Evolutionary conservation across 108 stramenopile species (phyloP).

Genomic region (Skeletonema menzelii): DNA sequence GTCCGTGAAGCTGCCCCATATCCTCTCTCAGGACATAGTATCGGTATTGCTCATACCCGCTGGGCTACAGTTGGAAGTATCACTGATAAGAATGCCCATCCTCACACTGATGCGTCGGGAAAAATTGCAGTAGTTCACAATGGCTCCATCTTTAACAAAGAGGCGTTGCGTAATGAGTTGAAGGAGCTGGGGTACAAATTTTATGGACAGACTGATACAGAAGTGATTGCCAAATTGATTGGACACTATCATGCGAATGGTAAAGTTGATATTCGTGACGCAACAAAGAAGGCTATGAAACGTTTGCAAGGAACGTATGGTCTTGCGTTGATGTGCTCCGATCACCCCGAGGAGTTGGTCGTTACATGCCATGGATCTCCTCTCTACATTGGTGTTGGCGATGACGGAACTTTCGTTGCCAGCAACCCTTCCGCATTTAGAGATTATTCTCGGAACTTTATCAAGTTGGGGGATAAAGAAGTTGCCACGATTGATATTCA

Average conservation of each 20-base stretch:
- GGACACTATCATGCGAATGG: slow-evolving; percentile 49
- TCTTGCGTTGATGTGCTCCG: slow-evolving; percentile 56
- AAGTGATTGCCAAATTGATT: slow-evolving; percentile 86
- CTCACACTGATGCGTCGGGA: slow-evolving; percentile 71
- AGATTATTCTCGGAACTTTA: slow-evolving; percentile 81
- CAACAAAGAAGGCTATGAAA: slow-evolving; percentile 64
- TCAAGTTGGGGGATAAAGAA: slow-evolving; percentile 86
- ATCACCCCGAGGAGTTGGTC: slow-evolving; percentile 73
- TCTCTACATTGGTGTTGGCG: slow-evolving; percentile 79
- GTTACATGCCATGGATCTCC: slow-evolving; percentile 89
- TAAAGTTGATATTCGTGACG: slow-evolving; percentile 39
- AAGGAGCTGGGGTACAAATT: slow-evolving; percentile 66
- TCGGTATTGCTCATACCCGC: slow-evolving; percentile 90
- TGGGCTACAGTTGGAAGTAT: slow-evolving; percentile 92
- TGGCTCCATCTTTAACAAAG: slow-evolving; percentile 85
- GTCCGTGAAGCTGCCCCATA: slow-evolving; percentile 45
- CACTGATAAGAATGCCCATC: slow-evolving; percentile 88
- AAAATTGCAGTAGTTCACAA: slow-evolving; percentile 88
- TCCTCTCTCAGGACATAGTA: slow-evolving; percentile 44
- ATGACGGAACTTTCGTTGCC: slow-evolving; percentile 74
- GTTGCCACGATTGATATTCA: slow-evolving; percentile 72
- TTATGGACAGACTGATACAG: slow-evolving; percentile 86
- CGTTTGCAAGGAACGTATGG: slow-evolving; percentile 85
- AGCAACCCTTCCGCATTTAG: slow-evolving; percentile 85
- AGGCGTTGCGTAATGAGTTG: slow-evolving; percentile 63